These are phyloP conservation scores for Trichoderma guizhouense DNA, from an alignment of 2,329 filamentous ascomycete genomes.

Conservation along the genomic window DNA sequence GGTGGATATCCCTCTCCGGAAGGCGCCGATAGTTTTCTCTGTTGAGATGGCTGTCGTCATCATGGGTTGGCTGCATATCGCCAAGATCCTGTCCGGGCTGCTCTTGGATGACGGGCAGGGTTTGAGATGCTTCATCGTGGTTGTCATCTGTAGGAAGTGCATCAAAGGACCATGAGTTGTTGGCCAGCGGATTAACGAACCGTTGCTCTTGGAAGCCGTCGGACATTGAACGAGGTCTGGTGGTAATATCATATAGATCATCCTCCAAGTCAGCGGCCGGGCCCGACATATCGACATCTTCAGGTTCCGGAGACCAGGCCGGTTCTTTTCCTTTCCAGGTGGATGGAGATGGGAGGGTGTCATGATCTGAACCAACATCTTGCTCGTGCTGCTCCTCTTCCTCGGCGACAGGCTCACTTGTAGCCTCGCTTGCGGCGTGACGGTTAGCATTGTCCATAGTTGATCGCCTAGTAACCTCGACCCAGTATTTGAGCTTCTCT, in stretches of 20 bases:
- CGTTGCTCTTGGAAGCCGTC: conserved; percentile 50
- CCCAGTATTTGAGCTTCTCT: conserved; percentile 57
- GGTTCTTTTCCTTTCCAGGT: conserved; percentile 29
- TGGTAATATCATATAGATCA: conserved; percentile 20
- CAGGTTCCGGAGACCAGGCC: conserved; percentile 17
- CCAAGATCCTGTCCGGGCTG: neutral
- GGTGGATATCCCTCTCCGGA: neutral
- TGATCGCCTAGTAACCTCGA: conserved; percentile 47
- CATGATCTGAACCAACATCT: neutral
- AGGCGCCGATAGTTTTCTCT: neutral
- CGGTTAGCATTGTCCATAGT: conserved; percentile 25
- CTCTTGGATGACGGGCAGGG: neutral
- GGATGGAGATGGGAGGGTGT: neutral
- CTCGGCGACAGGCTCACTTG: neutral
- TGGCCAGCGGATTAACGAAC: conserved; percentile 50
- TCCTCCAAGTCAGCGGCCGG: conserved; percentile 20
- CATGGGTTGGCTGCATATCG: neutral
- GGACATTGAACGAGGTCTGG: conserved; percentile 52
- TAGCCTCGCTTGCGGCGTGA: neutral
- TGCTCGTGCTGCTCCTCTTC: neutral
- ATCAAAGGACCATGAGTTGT: conserved; percentile 60
- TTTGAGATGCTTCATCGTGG: neutral
- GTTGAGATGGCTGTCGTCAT: neutral
- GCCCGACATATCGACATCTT: conserved; percentile 13
- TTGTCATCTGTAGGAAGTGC: conserved; percentile 32